These are phyloP conservation scores for Polytrichum commune DNA, from an alignment of 225 moss, liverwort and hornwort species.

Conservation along the genomic window DNA sequence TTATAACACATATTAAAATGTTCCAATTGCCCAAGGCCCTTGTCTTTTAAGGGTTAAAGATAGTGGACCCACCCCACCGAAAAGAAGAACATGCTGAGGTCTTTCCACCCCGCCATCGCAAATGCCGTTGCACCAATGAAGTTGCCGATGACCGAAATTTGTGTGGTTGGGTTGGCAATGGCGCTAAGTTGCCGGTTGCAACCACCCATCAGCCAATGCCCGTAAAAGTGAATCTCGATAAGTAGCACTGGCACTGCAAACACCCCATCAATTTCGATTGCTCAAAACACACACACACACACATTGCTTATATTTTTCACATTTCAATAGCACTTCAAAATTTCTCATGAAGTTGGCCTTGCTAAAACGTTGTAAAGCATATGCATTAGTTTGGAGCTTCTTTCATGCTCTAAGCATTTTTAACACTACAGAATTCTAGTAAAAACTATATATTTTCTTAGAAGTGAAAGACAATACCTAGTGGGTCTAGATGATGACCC, in stretches of 20 bases:
- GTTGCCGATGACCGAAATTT: slow-evolving; percentile 55
- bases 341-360: neutral
- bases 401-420: too few relatives aligned
- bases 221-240: slow-evolving; percentile 52
- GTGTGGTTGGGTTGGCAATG: slow-evolving; percentile 47
- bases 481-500: too few relatives aligned
- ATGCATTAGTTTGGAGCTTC: neutral
- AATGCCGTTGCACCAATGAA: slow-evolving; percentile 48
- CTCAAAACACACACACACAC: too few relatives aligned
- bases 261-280: neutral
- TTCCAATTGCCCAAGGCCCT: too few relatives aligned
- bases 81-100: slow-evolving; percentile 41
- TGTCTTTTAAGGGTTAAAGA: too few relatives aligned
- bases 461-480: too few relatives aligned
- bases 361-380: neutral
- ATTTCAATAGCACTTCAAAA: neutral
- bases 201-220: slow-evolving; percentile 55
- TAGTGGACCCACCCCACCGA: slow-evolving; percentile 9
- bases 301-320: neutral
- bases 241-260: slow-evolving; percentile 34
- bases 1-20: too few relatives aligned
- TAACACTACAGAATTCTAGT: too few relatives aligned
- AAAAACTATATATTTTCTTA: too few relatives aligned
- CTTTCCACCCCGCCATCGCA: slow-evolving; percentile 31
- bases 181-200: slow-evolving; percentile 34